Percentiles rank a stretch among this genome's conserved stretches.
These are phyloP conservation scores for Arthonia radiata DNA, from an alignment of 495 filamentous ascomycete species.

Conservation along the genomic window DNA sequence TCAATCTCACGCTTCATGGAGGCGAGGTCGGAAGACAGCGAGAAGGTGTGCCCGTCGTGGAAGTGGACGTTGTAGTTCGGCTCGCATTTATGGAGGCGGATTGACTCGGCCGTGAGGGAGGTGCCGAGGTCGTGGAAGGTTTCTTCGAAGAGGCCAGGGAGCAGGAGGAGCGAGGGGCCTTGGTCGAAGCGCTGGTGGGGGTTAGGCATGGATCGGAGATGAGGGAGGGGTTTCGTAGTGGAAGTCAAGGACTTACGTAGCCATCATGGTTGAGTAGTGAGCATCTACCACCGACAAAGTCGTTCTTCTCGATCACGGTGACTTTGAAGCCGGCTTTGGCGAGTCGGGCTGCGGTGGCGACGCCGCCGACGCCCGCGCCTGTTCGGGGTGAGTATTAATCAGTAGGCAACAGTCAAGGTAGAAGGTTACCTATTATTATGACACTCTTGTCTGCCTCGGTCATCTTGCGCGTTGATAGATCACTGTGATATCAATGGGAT, in stretches of 20 bases:
- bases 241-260: slow-evolving; percentile 15
- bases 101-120: slow-evolving; percentile 28
- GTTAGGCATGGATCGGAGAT: background rate
- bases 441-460: slow-evolving; percentile 21
- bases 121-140: slow-evolving; percentile 39
- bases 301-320: slow-evolving; percentile 44
- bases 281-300: slow-evolving; percentile 39
- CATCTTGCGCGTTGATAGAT: too few relatives aligned
- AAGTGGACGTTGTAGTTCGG: slow-evolving; percentile 50
- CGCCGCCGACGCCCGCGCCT: slow-evolving; percentile 45
- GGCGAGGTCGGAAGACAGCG: slow-evolving; percentile 31
- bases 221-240: background rate
- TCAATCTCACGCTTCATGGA: slow-evolving; percentile 43
- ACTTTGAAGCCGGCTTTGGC: slow-evolving; percentile 39
- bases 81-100: slow-evolving; percentile 38
- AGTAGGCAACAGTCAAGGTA: background rate
- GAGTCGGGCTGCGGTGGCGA: slow-evolving; percentile 38
- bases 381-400: background rate
- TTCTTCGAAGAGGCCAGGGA: slow-evolving; percentile 38
- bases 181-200: slow-evolving; percentile 36
- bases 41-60: slow-evolving; percentile 30
- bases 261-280: slow-evolving; percentile 27
- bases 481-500: too few relatives aligned
- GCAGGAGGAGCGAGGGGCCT: slow-evolving; percentile 42
- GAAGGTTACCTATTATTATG: slow-evolving; percentile 20